Percentiles rank a stretch among this genome's conserved stretches.
Conservation (phyloP, 2,329 filamentous ascomycete genomes). For the Ceratocystis eucalypticola region DNA sequence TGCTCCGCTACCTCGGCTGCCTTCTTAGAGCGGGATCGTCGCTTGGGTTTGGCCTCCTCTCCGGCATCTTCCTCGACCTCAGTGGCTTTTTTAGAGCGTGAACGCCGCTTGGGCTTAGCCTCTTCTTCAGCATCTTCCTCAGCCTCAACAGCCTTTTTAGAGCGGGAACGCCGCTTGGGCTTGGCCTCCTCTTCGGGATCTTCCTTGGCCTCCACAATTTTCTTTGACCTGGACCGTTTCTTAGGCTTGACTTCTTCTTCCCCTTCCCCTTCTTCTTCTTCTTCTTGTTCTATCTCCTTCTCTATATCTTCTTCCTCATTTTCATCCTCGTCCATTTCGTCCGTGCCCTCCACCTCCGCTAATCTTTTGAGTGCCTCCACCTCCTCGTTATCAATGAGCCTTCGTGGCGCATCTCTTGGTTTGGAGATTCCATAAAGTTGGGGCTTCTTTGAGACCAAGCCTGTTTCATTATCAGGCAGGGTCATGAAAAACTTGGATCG, state of each 20-base stretch:
- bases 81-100: neutral
- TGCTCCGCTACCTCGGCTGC: neutral
- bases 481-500: conserved; percentile 10
- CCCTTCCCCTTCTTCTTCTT: neutral
- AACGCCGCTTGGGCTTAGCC: neutral
- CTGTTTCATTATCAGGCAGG: conserved; percentile 16
- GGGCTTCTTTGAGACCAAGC: conserved; percentile 1
- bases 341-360: neutral
- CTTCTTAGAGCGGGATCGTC: neutral
- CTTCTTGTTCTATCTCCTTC: neutral
- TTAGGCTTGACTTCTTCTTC: neutral
- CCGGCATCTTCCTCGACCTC: neutral
- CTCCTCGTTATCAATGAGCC: neutral
- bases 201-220: neutral
- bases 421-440: conserved; percentile 10
- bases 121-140: neutral
- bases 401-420: neutral
- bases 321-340: neutral
- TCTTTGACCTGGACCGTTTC: neutral
- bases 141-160: neutral
- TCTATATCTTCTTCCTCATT: neutral
- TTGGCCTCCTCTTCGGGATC: neutral
- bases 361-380: neutral
- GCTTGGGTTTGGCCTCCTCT: neutral
- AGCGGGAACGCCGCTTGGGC: neutral